Conservation (phyloP, 2,329 filamentous ascomycete species). For the Bipolaris oryzae region DNA sequence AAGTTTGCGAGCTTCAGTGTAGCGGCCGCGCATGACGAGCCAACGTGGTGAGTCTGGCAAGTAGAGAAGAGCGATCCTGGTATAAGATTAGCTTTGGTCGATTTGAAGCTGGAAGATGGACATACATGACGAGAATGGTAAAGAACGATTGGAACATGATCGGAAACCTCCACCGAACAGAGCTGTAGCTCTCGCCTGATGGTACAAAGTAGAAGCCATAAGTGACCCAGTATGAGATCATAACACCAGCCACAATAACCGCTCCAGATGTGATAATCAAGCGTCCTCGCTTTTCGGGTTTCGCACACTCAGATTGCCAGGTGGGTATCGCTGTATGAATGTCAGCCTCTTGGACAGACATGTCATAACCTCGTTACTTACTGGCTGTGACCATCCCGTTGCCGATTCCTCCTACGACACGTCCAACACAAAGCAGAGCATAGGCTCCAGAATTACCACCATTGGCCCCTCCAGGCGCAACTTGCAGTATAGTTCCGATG, state of each 20-base stretch:
- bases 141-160: constrained; percentile 16
- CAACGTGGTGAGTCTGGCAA: constrained; percentile 51
- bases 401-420: constrained; percentile 37
- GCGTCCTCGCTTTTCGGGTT: constrained; percentile 43
- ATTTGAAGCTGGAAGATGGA: fast-evolving
- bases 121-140: constrained; percentile 15
- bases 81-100: background rate
- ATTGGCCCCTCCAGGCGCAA: constrained; percentile 7
- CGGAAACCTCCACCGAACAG: constrained; percentile 47
- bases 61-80: constrained; percentile 13
- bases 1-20: constrained; percentile 45
- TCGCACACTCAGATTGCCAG: constrained; percentile 33
- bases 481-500: constrained; percentile 65
- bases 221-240: constrained; percentile 46
- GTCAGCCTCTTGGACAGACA: constrained; percentile 21
- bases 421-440: constrained; percentile 54
- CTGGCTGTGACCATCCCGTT: constrained; percentile 57
- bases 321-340: constrained; percentile 9
- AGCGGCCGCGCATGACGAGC: constrained; percentile 54
- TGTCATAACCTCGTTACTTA: constrained; percentile 25
- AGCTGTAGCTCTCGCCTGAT: constrained; percentile 4
- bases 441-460: constrained; percentile 59
- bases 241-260: constrained; percentile 45
- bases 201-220: constrained; percentile 37
- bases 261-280: constrained; percentile 49